These are phyloP conservation scores for Aspergillus pseudoterreus DNA, from an alignment of 2,329 filamentous ascomycete genomes.

Conservation along the genomic window DNA sequence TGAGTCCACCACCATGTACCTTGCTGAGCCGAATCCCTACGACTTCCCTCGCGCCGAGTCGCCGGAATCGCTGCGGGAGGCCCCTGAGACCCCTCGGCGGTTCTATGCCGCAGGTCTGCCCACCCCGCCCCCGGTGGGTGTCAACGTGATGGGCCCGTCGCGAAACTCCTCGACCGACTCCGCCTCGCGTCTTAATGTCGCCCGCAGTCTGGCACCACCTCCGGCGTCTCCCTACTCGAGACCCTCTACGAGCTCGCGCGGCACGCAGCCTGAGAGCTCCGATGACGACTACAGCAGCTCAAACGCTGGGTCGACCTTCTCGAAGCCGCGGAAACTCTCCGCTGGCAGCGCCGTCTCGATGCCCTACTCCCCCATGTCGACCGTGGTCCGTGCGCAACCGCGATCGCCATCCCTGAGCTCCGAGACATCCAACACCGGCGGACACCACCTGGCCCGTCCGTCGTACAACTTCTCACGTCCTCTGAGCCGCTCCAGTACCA, in stretches of 20 bases:
- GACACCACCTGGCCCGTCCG: conserved; percentile 60
- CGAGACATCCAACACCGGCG: conserved; percentile 64
- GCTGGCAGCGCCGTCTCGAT: conserved; percentile 62
- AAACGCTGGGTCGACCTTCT: conserved; percentile 58
- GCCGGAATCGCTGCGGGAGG: conserved; percentile 22
- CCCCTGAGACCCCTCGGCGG: conserved; percentile 15
- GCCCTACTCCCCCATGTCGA: conserved; percentile 62
- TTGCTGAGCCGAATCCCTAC: conserved; percentile 16
- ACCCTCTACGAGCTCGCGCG: conserved; percentile 51
- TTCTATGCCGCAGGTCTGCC: conserved; percentile 17
- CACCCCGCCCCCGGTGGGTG: not conserved
- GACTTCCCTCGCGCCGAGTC: conserved; percentile 30
- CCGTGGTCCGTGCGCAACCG: conserved; percentile 58
- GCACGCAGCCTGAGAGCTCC: conserved; percentile 61
- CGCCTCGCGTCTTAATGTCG: conserved; percentile 34
- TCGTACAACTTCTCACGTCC: conserved; percentile 94
- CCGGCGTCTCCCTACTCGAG: conserved; percentile 39
- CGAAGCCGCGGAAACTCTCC: conserved; percentile 73
- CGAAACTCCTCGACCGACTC: conserved; percentile 36
- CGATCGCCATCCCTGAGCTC: conserved; percentile 84
- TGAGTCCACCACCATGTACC: conserved; percentile 14
- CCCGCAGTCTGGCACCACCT: conserved; percentile 44
- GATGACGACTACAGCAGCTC: conserved; percentile 65
- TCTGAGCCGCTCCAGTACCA: conserved; percentile 58
- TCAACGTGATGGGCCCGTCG: conserved; percentile 20